Evolutionary conservation across 208 protist species (phyloP).

Genomic region (Trypanosoma mega): DNA sequence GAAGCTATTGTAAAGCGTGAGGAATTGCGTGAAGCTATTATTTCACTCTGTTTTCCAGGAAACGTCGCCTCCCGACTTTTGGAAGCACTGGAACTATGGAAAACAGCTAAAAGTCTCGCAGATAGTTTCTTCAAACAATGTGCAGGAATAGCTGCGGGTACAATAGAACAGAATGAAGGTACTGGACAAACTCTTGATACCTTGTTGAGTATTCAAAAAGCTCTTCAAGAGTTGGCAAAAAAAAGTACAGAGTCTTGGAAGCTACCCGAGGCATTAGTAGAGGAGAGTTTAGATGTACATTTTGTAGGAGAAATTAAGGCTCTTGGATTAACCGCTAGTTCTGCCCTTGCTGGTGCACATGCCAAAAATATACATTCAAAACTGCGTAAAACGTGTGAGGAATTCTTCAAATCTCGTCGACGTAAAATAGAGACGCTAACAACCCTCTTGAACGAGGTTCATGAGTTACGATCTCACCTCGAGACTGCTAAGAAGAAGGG

Average conservation of each 20-base stretch:
- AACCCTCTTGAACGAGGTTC: conserved; percentile 41
- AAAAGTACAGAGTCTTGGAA: conserved; percentile 39
- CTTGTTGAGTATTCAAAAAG: conserved; percentile 51
- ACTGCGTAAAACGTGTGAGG: conserved; percentile 42
- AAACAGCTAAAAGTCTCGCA: conserved; percentile 48
- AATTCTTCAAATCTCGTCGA: conserved; percentile 46
- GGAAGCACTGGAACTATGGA: conserved; percentile 54
- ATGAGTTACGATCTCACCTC: conserved; percentile 13
- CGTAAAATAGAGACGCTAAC: conserved; percentile 46
- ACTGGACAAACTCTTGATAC: conserved; percentile 55
- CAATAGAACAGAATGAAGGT: conserved; percentile 16
- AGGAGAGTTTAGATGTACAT: conserved; percentile 25
- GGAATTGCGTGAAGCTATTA: conserved; percentile 35
- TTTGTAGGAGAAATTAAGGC: conserved; percentile 39
- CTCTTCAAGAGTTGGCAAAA: conserved; percentile 34
- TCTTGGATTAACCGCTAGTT: conserved; percentile 59
- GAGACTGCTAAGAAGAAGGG: conserved; percentile 20
- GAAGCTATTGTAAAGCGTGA: conserved; percentile 55
- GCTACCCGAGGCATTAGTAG: conserved; percentile 18
- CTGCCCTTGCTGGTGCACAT: conserved; percentile 62
- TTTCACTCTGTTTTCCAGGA: conserved; percentile 48
- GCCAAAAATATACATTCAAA: conserved; percentile 29
- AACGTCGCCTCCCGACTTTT: conserved; percentile 41
- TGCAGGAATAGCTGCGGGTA: conserved; percentile 12
- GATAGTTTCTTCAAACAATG: conserved; percentile 58